Evolutionary conservation across 352 stramenopile genomes (phyloP), one percentile per base, ranked within the genome.

Genomic region (Phytophthora ramorum): DNA sequence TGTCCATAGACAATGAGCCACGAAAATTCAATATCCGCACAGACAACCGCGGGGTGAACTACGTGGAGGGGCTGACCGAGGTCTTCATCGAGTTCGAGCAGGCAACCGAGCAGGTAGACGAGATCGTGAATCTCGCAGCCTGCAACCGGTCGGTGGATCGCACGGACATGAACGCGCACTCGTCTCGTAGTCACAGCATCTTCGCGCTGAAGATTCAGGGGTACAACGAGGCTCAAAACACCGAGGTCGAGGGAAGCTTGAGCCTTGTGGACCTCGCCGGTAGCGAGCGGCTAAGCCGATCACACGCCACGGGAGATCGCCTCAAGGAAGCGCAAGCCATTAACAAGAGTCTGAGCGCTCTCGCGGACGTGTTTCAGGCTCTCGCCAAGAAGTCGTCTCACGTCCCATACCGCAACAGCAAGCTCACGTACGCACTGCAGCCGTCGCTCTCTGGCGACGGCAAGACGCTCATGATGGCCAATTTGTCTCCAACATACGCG

Each of bases 391-490:
- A 99, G 69, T 93, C 94, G 30, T 79, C 87, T 19, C 97, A 99
- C 64, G 82, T 98, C 24, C 98, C 98, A 44, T 99, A 99, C 84
- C 85, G 98, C 48, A 99, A 99, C 79, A 98, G 90, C 37, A 99
- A 99, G 76, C 84, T 99, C 19, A 99, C 98, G 20, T 99, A 99
- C 74, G 89, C 99, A 37, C 85, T 99, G 19, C 97, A 99, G 82
- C 97, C 98, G 49, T 98, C 96, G 62, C 89, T 99, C 6, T 98
- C 96, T 62, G 98, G 98, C 9, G 97, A 99, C 79, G 97, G 98
- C 40, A 99, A 99, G 83, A 99, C 97, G 63, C 84, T 99, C 38
- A 99, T 99, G 98, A 99, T 99, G 87, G 97, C 99, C 40, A 99
- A 99, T 73, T 76, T 99, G 24, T 99, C 95, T 68, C 98, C 98